A percentile compares a stretch with the other conserved stretches of the same genome.
Conservation (phyloP, 2,329 filamentous ascomycete genomes). For the Diaporthe citrichinensis region DNA sequence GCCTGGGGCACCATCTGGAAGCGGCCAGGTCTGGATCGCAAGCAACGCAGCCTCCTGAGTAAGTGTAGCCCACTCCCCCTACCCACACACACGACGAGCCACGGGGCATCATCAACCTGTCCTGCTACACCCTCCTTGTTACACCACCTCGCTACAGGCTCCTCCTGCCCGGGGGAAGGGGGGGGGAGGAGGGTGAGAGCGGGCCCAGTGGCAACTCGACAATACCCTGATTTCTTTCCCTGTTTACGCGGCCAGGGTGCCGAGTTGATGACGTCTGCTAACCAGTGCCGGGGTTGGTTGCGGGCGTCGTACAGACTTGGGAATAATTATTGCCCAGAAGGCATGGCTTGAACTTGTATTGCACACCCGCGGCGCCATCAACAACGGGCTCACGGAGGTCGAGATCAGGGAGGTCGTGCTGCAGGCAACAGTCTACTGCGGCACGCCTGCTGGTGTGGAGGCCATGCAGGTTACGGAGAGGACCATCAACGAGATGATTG, state of each 20-base stretch:
- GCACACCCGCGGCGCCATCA: conserved; percentile 72
- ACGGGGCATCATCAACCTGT: background rate
- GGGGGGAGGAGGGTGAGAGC: no score
- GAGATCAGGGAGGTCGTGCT: conserved; percentile 65
- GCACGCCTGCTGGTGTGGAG: conserved; percentile 57
- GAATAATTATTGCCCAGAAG: conserved; percentile 74
- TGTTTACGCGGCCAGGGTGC: background rate
- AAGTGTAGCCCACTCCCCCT: background rate
- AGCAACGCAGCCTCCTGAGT: conserved; percentile 70
- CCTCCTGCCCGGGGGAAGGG: no score
- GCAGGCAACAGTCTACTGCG: conserved; percentile 59
- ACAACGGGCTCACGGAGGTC: conserved; percentile 71
- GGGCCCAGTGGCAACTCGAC: no score
- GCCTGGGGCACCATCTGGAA: conserved; percentile 76
- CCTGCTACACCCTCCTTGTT: background rate
- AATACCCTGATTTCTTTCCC: background rate
- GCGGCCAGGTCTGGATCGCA: conserved; percentile 71
- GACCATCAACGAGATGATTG: conserved; percentile 47
- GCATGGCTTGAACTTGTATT: conserved; percentile 69
- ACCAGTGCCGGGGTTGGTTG: background rate
- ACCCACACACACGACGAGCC: background rate
- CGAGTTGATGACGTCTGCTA: background rate
- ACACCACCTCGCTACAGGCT: background rate
- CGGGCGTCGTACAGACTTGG: conserved; percentile 59
- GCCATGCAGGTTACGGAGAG: conserved; percentile 49